Percentiles rank a stretch among this genome's conserved stretches.
Conservation (phyloP, 2,329 filamentous ascomycete genomes). For the Nothophoma quercina region DNA sequence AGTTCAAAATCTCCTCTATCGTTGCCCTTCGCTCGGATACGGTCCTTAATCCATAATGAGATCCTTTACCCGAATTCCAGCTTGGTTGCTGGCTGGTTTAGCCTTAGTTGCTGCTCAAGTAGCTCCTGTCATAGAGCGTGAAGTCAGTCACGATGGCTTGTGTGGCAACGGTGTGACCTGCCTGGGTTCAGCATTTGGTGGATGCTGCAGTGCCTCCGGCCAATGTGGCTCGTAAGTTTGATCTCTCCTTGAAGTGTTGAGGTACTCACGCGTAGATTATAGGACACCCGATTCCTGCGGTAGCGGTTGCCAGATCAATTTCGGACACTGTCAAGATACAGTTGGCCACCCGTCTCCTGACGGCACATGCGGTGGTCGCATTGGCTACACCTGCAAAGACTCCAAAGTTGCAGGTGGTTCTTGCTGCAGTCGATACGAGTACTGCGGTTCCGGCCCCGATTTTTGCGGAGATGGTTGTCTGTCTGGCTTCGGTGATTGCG, state of each 20-base stretch:
- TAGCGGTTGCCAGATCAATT: constrained; percentile 28
- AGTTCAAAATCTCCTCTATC: too few species aligned
- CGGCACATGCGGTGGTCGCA: constrained; percentile 29
- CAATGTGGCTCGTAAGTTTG: constrained; percentile 25
- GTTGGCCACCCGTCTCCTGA: constrained; percentile 25
- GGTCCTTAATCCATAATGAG: constrained; percentile 8
- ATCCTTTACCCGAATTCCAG: constrained; percentile 3
- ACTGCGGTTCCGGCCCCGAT: constrained; percentile 25
- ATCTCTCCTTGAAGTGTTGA: not conserved
- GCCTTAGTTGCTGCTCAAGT: constrained; percentile 10
- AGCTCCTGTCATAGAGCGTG: not conserved
- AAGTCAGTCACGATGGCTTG: constrained; percentile 23
- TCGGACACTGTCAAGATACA: constrained; percentile 30
- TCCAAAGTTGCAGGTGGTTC: constrained; percentile 14
- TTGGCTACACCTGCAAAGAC: constrained; percentile 31
- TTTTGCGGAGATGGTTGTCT: constrained; percentile 25
- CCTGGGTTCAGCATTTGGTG: constrained; percentile 27
- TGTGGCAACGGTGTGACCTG: constrained; percentile 31
- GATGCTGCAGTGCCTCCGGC: constrained; percentile 27
- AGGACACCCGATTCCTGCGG: constrained; percentile 30
- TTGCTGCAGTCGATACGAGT: constrained; percentile 35
- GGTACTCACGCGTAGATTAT: not conserved
- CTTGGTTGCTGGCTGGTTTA: constrained; percentile 5
- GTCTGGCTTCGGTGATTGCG: constrained; percentile 21
- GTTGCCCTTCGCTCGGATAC: too few species aligned